A percentile compares a stretch with the other conserved stretches of the same genome.
Evolutionary conservation across 257 asterid genomes (phyloP).

Genomic region (Primulina tabacum): DNA sequence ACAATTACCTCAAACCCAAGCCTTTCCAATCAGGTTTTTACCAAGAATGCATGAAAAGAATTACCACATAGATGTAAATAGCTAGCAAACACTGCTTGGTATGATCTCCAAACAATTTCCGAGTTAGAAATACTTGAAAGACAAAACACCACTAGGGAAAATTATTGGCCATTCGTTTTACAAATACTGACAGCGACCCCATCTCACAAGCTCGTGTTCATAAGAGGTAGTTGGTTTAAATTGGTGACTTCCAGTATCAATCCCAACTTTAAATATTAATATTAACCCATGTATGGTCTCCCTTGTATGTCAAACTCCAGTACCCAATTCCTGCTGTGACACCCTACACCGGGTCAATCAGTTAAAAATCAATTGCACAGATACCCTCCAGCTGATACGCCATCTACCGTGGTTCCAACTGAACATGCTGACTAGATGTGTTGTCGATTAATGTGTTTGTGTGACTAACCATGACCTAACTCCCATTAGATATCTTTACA

Average conservation of each 20-base stretch:
- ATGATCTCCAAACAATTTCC: not conserved
- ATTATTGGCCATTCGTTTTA: not conserved
- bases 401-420: slow-evolving; percentile 2
- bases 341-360: not conserved
- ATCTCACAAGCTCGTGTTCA: not conserved
- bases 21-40: not conserved
- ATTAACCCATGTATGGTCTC: not conserved
- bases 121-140: not conserved
- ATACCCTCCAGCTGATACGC: not conserved
- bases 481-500: not conserved
- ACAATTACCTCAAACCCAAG: not conserved
- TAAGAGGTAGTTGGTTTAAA: not conserved
- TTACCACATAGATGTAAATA: not conserved
- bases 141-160: not conserved
- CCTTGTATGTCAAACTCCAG: slow-evolving; percentile 4
- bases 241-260: slow-evolving; percentile 3
- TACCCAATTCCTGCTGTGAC: not conserved
- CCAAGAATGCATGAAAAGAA: slow-evolving; percentile 11
- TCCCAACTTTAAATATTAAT: not conserved
- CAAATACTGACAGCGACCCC: not conserved
- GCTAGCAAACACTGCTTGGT: not conserved
- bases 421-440: no score
- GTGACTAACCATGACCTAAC: not conserved
- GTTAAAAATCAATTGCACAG: not conserved
- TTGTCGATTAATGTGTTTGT: not conserved